Evolutionary conservation across 495 filamentous ascomycete species (phyloP).

Genomic region (Aspergillus ellipticus): DNA sequence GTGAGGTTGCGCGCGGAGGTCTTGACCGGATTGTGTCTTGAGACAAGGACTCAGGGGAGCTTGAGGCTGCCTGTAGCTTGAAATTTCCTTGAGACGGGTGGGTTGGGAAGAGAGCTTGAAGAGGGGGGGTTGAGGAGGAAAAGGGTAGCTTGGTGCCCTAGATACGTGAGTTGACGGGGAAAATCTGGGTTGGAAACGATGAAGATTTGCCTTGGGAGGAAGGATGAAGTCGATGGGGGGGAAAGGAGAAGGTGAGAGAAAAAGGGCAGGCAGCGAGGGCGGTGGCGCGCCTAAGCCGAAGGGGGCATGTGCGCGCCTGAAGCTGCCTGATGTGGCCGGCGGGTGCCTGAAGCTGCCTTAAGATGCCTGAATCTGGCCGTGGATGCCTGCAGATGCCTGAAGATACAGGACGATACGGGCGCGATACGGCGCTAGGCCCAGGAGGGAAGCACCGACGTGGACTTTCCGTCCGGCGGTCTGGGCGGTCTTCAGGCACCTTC

Average conservation of each 20-base stretch:
- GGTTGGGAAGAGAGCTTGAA: slow-evolving; percentile 7
- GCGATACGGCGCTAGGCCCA: neutral
- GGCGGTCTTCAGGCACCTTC: slow-evolving; percentile 6
- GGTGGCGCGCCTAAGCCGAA: slow-evolving; percentile 10
- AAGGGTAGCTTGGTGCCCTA: slow-evolving; percentile 94
- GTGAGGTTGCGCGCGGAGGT: slow-evolving; percentile 14
- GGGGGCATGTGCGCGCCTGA: neutral
- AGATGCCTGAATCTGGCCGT: neutral
- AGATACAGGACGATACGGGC: neutral
- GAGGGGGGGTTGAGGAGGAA: slow-evolving; percentile 33
- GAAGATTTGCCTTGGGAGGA: slow-evolving; percentile 27
- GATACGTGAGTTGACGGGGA: slow-evolving; percentile 45
- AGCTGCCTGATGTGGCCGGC: neutral
- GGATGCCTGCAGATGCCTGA: neutral
- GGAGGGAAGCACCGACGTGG: neutral
- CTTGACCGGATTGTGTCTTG: slow-evolving; percentile 33
- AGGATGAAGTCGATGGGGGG: slow-evolving; percentile 23
- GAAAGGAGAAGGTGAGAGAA: slow-evolving; percentile 31
- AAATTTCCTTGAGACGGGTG: slow-evolving; percentile 48
- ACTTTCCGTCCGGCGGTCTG: slow-evolving; percentile 8
- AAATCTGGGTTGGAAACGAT: slow-evolving; percentile 27
- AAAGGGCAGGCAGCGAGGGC: slow-evolving; percentile 23
- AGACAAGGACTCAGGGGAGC: slow-evolving; percentile 38
- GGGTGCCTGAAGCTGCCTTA: neutral
- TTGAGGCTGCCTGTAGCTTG: slow-evolving; percentile 39